phyloP scores from a whole-genome alignment of 2,329 filamentous ascomycete species.

The Lecanicillium sp. region DNA sequence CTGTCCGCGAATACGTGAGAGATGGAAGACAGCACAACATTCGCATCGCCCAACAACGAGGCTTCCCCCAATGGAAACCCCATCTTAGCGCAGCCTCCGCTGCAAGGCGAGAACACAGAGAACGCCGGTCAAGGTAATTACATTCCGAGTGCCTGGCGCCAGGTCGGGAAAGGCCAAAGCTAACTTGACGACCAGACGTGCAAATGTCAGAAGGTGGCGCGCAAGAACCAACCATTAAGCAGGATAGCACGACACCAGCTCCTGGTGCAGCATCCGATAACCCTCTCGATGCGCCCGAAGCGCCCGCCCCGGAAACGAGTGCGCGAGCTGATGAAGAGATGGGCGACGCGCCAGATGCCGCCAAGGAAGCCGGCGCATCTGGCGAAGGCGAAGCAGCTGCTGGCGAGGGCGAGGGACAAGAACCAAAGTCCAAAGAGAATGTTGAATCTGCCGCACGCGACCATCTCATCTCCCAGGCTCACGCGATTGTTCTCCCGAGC shows the following conservation, averaged over 20 bases:
- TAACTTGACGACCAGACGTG: slow-evolving; percentile 40
- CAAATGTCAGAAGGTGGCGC: slow-evolving; percentile 49
- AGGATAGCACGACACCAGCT: slow-evolving; percentile 52
- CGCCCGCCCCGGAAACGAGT: slow-evolving; percentile 46
- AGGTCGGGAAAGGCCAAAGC: no score
- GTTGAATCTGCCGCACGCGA: slow-evolving; percentile 82
- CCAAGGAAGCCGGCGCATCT: slow-evolving; percentile 38
- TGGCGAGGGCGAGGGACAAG: slow-evolving; percentile 40
- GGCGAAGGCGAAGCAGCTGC: slow-evolving; percentile 36
- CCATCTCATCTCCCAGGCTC: slow-evolving; percentile 86
- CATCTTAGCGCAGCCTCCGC: slow-evolving; percentile 45
- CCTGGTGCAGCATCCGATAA: slow-evolving; percentile 49
- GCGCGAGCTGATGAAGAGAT: slow-evolving; percentile 71
- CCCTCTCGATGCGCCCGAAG: slow-evolving; percentile 60
- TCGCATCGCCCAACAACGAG: slow-evolving; percentile 48
- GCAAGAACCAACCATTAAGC: slow-evolving; percentile 45
- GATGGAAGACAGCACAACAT: slow-evolving; percentile 53
- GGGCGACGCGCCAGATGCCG: slow-evolving; percentile 54
- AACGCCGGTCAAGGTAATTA: slow-evolving; percentile 38
- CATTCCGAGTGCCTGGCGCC: no score
- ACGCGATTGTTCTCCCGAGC: slow-evolving; percentile 91
- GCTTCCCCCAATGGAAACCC: slow-evolving; percentile 49
- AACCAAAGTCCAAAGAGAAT: slow-evolving; percentile 66
- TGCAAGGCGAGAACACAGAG: slow-evolving; percentile 33
- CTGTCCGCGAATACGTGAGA: slow-evolving; percentile 13